Conservation (phyloP, 78 protist species). For the Chrysochromulina parva region DNA sequence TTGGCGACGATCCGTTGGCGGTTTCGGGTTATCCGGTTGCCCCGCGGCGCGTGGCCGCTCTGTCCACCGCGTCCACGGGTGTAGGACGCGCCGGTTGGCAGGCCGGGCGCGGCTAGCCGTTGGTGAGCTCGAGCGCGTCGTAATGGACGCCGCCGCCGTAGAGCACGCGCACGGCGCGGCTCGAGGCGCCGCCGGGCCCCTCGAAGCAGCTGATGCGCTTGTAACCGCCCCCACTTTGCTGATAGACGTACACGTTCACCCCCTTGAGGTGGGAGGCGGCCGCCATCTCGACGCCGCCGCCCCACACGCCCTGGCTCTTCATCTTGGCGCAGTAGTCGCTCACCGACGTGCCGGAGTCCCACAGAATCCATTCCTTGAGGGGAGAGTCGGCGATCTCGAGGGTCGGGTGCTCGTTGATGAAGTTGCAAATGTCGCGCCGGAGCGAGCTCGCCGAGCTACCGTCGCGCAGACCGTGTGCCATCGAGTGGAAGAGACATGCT, state of each 20-base stretch:
- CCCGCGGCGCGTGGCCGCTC: too few species aligned
- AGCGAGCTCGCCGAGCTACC: background rate
- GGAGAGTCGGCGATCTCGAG: background rate
- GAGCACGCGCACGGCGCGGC: background rate
- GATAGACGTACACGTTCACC: conserved; percentile 17
- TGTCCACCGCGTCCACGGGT: too few species aligned
- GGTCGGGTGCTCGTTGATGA: background rate
- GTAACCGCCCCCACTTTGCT: background rate
- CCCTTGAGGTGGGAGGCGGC: background rate
- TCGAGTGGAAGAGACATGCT: conserved; percentile 36
- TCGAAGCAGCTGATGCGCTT: conserved; percentile 20
- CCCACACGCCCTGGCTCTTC: background rate
- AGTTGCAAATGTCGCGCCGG: background rate
- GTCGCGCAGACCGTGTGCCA: background rate
- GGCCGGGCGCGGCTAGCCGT: too few species aligned
- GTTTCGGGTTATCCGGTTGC: too few species aligned
- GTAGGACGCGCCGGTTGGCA: too few species aligned
- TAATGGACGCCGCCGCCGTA: conserved; percentile 14
- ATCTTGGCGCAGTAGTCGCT: background rate
- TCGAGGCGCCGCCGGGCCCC: background rate
- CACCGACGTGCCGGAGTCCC: conserved; percentile 24
- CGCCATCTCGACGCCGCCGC: conserved; percentile 47
- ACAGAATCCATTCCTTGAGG: background rate
- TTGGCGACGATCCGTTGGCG: too few species aligned
- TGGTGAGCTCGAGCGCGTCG: background rate